Percentiles rank a stretch among this genome's conserved stretches.
phyloP scores from a whole-genome alignment of 1,139 yeast species.

The Candida pseudoviswanathii region DNA sequence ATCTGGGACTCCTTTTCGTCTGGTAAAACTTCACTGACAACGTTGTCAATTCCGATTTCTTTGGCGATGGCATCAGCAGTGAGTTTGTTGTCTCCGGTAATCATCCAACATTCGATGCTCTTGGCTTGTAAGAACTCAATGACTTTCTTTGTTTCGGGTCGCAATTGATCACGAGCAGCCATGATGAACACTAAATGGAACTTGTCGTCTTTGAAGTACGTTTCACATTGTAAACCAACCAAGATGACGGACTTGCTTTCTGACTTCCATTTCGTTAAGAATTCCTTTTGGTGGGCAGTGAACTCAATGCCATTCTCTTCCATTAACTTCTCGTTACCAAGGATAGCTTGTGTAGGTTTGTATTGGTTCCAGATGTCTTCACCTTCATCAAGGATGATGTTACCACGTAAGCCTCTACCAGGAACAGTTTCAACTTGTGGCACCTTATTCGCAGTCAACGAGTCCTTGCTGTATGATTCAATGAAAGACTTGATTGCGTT shows the following conservation, averaged over 20 bases:
- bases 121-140: slow-evolving; percentile 44
- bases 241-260: slow-evolving; percentile 66
- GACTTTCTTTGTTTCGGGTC: slow-evolving; percentile 62
- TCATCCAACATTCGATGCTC: slow-evolving; percentile 69
- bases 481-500: slow-evolving; percentile 53
- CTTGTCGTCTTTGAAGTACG: slow-evolving; percentile 26
- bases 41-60: slow-evolving; percentile 63
- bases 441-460: slow-evolving; percentile 39
- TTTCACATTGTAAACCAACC: slow-evolving; percentile 45
- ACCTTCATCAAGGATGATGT: slow-evolving; percentile 25
- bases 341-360: slow-evolving; percentile 43
- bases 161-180: slow-evolving; percentile 65
- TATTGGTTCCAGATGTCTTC: slow-evolving; percentile 30
- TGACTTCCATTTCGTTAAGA: slow-evolving; percentile 56
- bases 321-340: slow-evolving; percentile 67
- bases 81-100: slow-evolving; percentile 65
- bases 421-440: slow-evolving; percentile 54
- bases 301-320: slow-evolving; percentile 41
- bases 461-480: slow-evolving; percentile 21
- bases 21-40: slow-evolving; percentile 76
- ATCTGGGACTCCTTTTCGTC: slow-evolving; percentile 67
- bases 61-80: slow-evolving; percentile 72
- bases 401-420: slow-evolving; percentile 61
- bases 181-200: slow-evolving; percentile 48
- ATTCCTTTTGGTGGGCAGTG: slow-evolving; percentile 22